Evolutionary conservation across 805 yeast genomes (phyloP).

Genomic region (Candida sonorensis): DNA sequence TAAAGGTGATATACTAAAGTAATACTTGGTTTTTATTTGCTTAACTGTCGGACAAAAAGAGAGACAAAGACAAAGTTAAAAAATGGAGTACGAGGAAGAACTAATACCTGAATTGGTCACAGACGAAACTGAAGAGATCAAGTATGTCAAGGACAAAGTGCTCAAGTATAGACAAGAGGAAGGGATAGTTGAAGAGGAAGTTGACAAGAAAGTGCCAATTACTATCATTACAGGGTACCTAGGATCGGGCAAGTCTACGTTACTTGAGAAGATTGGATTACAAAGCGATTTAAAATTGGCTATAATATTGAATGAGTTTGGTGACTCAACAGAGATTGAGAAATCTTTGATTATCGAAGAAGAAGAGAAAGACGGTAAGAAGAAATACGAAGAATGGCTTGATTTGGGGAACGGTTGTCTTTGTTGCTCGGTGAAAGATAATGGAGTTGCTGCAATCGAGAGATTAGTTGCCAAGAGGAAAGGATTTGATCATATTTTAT

Average conservation of each 20-base stretch:
- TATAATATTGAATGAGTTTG: slow-evolving; percentile 86
- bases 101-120: slow-evolving; percentile 24
- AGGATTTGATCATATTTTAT: slow-evolving; percentile 76
- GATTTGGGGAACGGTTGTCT: slow-evolving; percentile 96
- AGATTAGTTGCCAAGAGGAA: slow-evolving; percentile 64
- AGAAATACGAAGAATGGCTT: slow-evolving; percentile 89
- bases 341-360: slow-evolving; percentile 67
- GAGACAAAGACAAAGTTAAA: no score
- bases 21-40: no score
- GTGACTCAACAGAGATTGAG: slow-evolving; percentile 86
- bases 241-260: slow-evolving; percentile 91
- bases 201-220: slow-evolving; percentile 61
- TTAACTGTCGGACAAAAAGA: no score
- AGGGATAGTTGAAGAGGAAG: slow-evolving; percentile 14
- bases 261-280: slow-evolving; percentile 66
- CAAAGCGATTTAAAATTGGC: slow-evolving; percentile 74
- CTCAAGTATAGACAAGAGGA: slow-evolving; percentile 9
- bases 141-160: slow-evolving; percentile 5
- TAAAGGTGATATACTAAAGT: no score
- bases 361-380: slow-evolving; percentile 34
- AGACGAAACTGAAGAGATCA: slow-evolving; percentile 19
- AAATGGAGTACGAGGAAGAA: no score
- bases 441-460: slow-evolving; percentile 92
- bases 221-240: slow-evolving; percentile 92
- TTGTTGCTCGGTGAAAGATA: slow-evolving; percentile 93